A percentile compares a stretch with the other conserved stretches of the same genome.
These are phyloP conservation scores for Striga asiatica DNA, from an alignment of 257 asterid species.

Conservation along the genomic window DNA sequence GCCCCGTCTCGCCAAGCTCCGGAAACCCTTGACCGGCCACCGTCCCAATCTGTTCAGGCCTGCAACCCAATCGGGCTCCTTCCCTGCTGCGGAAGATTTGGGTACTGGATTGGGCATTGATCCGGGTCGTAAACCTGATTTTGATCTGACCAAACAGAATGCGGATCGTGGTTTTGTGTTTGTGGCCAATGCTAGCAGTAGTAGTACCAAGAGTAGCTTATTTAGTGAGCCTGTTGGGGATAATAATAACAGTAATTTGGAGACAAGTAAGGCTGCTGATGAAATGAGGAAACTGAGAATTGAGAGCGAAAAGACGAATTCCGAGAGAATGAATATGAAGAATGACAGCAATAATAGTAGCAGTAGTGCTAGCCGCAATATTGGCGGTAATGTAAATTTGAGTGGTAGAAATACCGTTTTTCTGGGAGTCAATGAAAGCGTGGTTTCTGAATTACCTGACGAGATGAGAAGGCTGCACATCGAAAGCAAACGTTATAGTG, in stretches of 20 bases:
- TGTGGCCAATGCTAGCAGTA: constrained; percentile 23
- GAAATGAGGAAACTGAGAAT: constrained; percentile 39
- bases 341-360: constrained; percentile 5
- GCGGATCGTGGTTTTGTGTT: constrained; percentile 26
- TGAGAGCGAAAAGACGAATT: constrained; percentile 21
- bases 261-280: constrained; percentile 33
- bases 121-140: constrained; percentile 19
- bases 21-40: constrained; percentile 43
- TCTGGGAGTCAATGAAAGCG: constrained; percentile 24
- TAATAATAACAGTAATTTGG: constrained; percentile 14
- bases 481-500: constrained; percentile 24
- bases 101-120: constrained; percentile 22
- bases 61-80: constrained; percentile 17
- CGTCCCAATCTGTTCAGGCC: constrained; percentile 37
- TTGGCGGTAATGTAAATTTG: constrained; percentile 18
- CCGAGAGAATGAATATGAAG: constrained; percentile 16
- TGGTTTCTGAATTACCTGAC: constrained; percentile 41
- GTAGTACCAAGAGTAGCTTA: not conserved
- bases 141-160: constrained; percentile 19
- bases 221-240: constrained; percentile 14
- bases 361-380: not conserved
- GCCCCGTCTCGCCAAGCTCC: constrained; percentile 53
- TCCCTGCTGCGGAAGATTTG: constrained; percentile 17
- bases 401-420: constrained; percentile 19
- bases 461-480: constrained; percentile 50